A percentile compares a stretch with the other conserved stretches of the same genome.
phyloP scores from a whole-genome alignment of 2,329 filamentous ascomycete genomes.

The Arthrobotrys musiformis region DNA sequence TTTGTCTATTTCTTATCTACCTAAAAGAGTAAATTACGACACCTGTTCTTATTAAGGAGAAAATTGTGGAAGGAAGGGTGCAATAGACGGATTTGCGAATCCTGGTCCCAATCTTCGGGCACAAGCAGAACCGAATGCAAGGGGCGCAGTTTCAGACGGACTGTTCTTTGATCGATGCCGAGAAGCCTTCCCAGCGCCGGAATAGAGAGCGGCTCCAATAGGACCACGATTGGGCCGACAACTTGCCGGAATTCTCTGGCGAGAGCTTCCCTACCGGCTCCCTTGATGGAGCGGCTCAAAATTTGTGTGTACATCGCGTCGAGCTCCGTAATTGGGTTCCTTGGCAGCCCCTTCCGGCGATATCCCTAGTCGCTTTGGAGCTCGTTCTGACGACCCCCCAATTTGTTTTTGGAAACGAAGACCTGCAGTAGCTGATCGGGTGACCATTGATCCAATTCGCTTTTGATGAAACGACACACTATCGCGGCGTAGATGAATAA shows the following conservation, averaged over 20 bases:
- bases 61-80: constrained; percentile 3
- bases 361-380: neutral
- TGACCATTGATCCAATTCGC: neutral
- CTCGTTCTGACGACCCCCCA: neutral
- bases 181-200: neutral
- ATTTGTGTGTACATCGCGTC: too few species aligned
- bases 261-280: too few species aligned
- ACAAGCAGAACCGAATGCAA: constrained; percentile 5
- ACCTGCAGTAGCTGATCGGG: neutral
- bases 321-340: too few species aligned
- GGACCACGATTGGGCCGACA: neutral
- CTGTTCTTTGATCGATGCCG: neutral
- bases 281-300: too few species aligned
- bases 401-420: constrained; percentile 1
- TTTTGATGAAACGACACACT: constrained; percentile 59
- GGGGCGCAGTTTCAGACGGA: neutral
- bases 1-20: neutral
- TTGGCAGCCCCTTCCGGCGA: too few species aligned
- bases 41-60: neutral
- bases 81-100: neutral
- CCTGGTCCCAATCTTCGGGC: neutral
- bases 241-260: neutral
- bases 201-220: neutral
- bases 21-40: neutral
- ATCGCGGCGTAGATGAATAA: constrained; percentile 60